Percentiles rank a stretch among this genome's conserved stretches.
Conservation (phyloP, 169 alveolate species). For the Plasmodium gonderi region DNA sequence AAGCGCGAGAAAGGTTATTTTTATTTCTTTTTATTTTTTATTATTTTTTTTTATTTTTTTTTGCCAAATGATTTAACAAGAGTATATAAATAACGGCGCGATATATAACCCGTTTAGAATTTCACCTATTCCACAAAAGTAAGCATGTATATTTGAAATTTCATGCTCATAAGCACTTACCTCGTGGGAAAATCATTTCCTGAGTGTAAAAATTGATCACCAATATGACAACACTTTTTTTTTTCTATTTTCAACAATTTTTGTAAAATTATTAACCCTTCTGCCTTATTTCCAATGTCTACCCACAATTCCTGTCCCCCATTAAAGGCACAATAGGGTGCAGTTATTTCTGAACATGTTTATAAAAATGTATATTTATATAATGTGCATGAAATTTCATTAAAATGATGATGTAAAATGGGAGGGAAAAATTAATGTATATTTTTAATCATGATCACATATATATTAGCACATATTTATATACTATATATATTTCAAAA, state of each 20-base stretch:
- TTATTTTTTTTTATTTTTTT: neutral
- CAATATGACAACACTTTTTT: constrained; percentile 77
- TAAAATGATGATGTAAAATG: neutral
- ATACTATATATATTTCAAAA: neutral
- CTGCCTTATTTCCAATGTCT: constrained; percentile 79
- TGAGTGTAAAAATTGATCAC: constrained; percentile 76
- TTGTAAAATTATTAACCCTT: constrained; percentile 76
- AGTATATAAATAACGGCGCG: neutral
- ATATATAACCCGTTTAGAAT: neutral
- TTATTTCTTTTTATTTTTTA: neutral
- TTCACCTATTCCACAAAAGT: neutral
- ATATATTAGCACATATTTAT: neutral
- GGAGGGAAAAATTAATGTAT: neutral
- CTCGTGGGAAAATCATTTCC: constrained; percentile 80
- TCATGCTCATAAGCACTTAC: constrained; percentile 21
- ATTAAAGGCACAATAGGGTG: constrained; percentile 80
- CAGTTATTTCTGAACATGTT: constrained; percentile 28
- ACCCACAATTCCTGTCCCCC: constrained; percentile 83
- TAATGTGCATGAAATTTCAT: neutral
- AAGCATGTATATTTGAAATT: neutral
- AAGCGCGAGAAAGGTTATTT: neutral
- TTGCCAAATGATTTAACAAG: neutral
- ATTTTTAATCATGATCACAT: constrained; percentile 2
- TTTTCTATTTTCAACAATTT: constrained; percentile 41
- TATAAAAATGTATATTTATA: neutral